These are phyloP conservation scores for Guillardia theta DNA, from an alignment of 78 protist genomes.

Conservation along the genomic window DNA sequence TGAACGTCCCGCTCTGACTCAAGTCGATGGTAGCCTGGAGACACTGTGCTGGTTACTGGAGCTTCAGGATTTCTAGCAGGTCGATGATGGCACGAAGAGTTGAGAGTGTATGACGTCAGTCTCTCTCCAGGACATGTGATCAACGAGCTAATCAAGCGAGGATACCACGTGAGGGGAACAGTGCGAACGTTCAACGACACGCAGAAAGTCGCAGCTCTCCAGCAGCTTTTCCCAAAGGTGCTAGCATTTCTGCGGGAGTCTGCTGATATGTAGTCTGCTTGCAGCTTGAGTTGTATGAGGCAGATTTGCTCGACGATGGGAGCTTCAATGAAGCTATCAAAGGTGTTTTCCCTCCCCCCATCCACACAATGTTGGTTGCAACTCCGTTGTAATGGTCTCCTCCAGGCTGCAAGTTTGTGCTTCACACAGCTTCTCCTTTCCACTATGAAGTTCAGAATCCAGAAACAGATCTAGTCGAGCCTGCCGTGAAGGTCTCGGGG, in stretches of 20 bases:
- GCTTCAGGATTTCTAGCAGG: neutral
- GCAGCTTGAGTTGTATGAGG: neutral
- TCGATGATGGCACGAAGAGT: too few relatives aligned
- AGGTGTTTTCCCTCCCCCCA: neutral
- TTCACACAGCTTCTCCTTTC: neutral
- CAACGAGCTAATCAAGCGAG: neutral
- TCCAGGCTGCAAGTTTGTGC: too few relatives aligned
- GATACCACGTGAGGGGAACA: neutral
- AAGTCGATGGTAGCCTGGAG: too few relatives aligned
- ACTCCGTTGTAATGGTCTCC: too few relatives aligned
- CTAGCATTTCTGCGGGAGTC: neutral
- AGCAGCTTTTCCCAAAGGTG: neutral
- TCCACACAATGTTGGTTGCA: too few relatives aligned
- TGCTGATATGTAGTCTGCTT: neutral
- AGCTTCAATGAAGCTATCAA: neutral
- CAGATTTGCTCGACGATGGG: neutral
- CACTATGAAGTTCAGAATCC: neutral
- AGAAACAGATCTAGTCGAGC: neutral
- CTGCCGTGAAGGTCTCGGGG: neutral
- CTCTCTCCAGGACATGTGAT: too few relatives aligned
- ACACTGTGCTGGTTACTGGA: neutral
- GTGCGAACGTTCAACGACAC: neutral
- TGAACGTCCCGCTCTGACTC: too few relatives aligned
- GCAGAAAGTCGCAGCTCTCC: neutral
- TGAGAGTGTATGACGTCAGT: too few relatives aligned